A percentile compares a stretch with the other conserved stretches of the same genome.
Conservation (phyloP, 805 yeast genomes). For the Yamadazyma scolyti region DNA sequence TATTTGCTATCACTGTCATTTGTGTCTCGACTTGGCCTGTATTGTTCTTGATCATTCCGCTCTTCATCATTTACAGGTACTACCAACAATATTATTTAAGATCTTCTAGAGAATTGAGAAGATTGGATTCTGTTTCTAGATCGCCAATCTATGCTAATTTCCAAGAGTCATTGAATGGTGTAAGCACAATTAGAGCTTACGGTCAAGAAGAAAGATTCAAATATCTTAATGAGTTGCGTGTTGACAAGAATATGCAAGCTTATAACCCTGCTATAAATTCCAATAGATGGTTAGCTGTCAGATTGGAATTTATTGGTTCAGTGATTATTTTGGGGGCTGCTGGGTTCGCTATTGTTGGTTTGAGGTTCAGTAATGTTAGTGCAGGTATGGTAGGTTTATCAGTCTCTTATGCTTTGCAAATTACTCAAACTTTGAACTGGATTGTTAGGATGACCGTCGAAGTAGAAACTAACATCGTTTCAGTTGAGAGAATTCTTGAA, state of each 20-base stretch:
- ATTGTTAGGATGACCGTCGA: conserved; percentile 98
- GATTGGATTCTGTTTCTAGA: conserved; percentile 73
- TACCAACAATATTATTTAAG: conserved; percentile 73
- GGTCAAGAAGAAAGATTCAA: conserved; percentile 60
- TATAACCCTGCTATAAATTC: conserved; percentile 89
- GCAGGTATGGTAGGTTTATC: conserved; percentile 94
- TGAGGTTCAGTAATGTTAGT: conserved; percentile 64
- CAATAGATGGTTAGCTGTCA: conserved; percentile 94
- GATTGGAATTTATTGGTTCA: conserved; percentile 89
- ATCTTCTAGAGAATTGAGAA: conserved; percentile 76
- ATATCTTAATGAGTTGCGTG: conserved; percentile 59
- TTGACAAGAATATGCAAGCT: conserved; percentile 87
- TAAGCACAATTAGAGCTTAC: conserved; percentile 71
- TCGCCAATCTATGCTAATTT: conserved; percentile 84
- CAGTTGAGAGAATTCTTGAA: conserved; percentile 91
- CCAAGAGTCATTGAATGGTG: conserved; percentile 76
- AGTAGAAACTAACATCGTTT: conserved; percentile 93
- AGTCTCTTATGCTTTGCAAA: conserved; percentile 86
- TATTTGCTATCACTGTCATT: conserved; percentile 78
- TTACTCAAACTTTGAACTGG: conserved; percentile 93
- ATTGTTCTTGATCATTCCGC: conserved; percentile 66
- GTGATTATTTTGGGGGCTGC: conserved; percentile 84
- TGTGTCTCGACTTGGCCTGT: conserved; percentile 87
- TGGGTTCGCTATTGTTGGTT: conserved; percentile 68
- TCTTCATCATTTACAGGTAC: conserved; percentile 57